Conservation (phyloP, 2,329 filamentous ascomycete genomes). For the Aspergillus flavus region DNA sequence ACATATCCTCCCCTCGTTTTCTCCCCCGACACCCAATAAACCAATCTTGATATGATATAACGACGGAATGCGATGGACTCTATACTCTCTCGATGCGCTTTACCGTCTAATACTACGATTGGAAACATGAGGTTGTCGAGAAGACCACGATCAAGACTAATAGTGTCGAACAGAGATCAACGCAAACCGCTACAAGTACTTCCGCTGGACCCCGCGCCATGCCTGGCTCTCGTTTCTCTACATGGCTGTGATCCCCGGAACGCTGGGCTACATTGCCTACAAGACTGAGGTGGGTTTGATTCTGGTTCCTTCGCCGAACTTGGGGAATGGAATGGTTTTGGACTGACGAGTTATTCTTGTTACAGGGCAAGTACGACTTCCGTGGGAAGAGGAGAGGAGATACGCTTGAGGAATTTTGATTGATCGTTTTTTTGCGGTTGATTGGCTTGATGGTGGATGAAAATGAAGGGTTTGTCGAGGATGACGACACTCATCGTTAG, state of each 20-base stretch:
- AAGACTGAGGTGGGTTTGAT: conserved; percentile 77
- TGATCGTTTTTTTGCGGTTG: not conserved
- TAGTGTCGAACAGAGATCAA: conserved; percentile 66
- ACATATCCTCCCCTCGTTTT: conserved; percentile 29
- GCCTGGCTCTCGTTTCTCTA: conserved; percentile 80
- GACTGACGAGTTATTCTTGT: conserved; percentile 18
- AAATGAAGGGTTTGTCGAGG: not conserved
- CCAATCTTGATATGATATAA: not conserved
- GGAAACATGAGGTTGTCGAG: not conserved
- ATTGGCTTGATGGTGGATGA: conserved; percentile 19
- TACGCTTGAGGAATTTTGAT: conserved; percentile 74
- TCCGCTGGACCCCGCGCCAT: conserved; percentile 86
- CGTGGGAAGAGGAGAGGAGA: conserved; percentile 89
- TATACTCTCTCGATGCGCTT: not conserved
- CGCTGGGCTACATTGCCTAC: conserved; percentile 73
- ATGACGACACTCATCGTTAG: conserved; percentile 16
- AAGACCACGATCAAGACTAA: not conserved
- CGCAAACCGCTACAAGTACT: conserved; percentile 87
- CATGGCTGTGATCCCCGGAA: conserved; percentile 69
- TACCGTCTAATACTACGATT: too few species aligned
- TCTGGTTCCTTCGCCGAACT: not conserved
- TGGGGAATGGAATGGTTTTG: too few species aligned
- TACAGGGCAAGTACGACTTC: conserved; percentile 81
- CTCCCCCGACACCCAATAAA: not conserved
- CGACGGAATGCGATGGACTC: not conserved